Evolutionary conservation across 2,329 filamentous ascomycete species (phyloP).

Genomic region (Talaromyces sp.): DNA sequence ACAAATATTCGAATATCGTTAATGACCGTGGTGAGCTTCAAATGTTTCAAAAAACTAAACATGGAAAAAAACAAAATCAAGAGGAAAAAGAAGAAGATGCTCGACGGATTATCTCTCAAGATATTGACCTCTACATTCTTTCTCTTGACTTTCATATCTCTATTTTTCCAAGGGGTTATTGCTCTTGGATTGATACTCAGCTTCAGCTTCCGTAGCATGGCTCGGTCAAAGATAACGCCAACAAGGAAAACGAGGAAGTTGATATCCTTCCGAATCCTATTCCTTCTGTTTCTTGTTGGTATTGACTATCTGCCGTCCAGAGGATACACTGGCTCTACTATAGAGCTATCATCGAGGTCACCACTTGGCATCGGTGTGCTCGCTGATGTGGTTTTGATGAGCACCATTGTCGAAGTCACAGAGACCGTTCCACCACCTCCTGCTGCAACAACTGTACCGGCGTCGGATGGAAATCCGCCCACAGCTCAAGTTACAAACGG

Average conservation of each 20-base stretch:
- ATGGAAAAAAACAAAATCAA: not conserved
- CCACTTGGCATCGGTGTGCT: not conserved
- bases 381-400: slow-evolving; percentile 8
- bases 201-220: not conserved
- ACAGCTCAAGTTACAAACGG: not conserved
- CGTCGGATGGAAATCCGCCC: not conserved
- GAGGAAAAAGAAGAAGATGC: not conserved
- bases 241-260: not conserved
- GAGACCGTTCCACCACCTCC: slow-evolving; percentile 10
- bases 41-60: not conserved
- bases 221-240: not conserved
- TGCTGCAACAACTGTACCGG: not conserved
- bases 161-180: not conserved
- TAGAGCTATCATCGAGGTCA: not conserved
- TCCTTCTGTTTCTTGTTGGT: not conserved
- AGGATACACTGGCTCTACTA: not conserved
- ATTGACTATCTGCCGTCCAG: not conserved
- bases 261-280: not conserved
- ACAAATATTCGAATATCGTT: not conserved
- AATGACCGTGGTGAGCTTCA: not conserved
- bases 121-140: not conserved
- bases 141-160: not conserved
- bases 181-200: not conserved
- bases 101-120: not conserved
- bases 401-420: slow-evolving; percentile 12